phyloP scores from a whole-genome alignment of 345 rosid genomes.

The Acer saccharum region DNA sequence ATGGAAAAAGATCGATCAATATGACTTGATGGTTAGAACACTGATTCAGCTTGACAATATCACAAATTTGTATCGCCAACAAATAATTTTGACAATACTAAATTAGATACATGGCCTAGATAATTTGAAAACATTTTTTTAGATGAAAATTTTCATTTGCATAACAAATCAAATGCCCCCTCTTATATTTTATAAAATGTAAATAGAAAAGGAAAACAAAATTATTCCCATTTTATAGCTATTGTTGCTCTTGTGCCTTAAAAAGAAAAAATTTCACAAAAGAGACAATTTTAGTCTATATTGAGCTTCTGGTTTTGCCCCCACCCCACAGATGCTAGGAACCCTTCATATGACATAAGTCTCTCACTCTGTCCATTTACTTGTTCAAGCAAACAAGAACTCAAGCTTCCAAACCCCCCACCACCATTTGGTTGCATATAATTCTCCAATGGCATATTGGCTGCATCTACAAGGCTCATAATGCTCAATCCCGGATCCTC shows the following conservation, averaged over 20 bases:
- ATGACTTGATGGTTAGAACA: no score
- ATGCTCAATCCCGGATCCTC: constrained; percentile 28
- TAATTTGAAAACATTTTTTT: no score
- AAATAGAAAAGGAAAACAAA: not conserved
- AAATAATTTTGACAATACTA: no score
- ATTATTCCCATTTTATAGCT: not conserved
- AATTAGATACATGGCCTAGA: no score
- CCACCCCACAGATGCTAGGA: constrained; percentile 42
- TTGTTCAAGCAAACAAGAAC: constrained; percentile 25
- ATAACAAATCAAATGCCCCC: not conserved
- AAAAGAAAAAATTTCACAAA: not conserved
- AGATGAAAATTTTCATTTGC: no score
- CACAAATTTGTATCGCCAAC: no score
- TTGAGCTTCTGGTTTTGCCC: constrained; percentile 12
- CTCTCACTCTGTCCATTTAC: constrained; percentile 28
- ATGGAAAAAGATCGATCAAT: no score
- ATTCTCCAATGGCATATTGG: constrained; percentile 20
- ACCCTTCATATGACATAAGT: constrained; percentile 41
- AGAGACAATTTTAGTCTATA: constrained; percentile 9
- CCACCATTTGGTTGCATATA: constrained; percentile 28
- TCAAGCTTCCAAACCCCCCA: constrained; percentile 16
- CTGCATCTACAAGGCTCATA: constrained; percentile 29
- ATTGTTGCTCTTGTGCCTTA: not conserved
- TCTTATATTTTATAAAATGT: not conserved
- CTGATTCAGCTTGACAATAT: no score